Evolutionary conservation across 257 asterid species (phyloP).

Genomic region (Agastache rugosa): DNA sequence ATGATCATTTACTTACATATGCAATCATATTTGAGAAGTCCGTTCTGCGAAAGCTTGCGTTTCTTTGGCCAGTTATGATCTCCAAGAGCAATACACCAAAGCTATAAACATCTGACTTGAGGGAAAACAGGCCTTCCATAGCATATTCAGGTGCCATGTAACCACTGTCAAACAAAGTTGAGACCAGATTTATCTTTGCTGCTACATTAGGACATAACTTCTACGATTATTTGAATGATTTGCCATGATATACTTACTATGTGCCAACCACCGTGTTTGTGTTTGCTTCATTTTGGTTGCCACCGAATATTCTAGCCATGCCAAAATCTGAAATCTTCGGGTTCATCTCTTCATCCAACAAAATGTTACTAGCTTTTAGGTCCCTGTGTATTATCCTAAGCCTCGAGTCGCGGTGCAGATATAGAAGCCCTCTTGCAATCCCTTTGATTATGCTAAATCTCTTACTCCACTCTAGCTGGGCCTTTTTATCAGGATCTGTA

Average conservation of each 20-base stretch:
- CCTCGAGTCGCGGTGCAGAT: slow-evolving; percentile 92
- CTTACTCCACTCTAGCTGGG: slow-evolving; percentile 65
- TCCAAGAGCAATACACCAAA: slow-evolving; percentile 81
- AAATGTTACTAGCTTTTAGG: slow-evolving; percentile 83
- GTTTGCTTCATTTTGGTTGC: slow-evolving; percentile 80
- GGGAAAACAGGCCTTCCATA: slow-evolving; percentile 89
- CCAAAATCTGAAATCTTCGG: slow-evolving; percentile 96
- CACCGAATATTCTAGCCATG: slow-evolving; percentile 90
- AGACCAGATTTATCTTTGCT: not conserved
- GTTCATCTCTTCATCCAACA: slow-evolving; percentile 86
- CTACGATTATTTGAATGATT: slow-evolving; percentile 15
- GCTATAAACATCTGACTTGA: slow-evolving; percentile 90
- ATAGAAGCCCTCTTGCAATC: slow-evolving; percentile 86
- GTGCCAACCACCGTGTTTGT: slow-evolving; percentile 88
- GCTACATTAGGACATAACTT: not conserved
- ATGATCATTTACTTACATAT: slow-evolving; percentile 57
- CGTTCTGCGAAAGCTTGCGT: slow-evolving; percentile 53
- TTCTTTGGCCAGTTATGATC: slow-evolving; percentile 73
- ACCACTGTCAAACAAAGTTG: slow-evolving; percentile 55
- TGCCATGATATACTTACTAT: slow-evolving; percentile 56
- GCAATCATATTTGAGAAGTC: slow-evolving; percentile 63
- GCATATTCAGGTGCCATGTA: slow-evolving; percentile 99
- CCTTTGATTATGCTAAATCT: slow-evolving; percentile 78
- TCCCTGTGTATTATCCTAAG: slow-evolving; percentile 86
- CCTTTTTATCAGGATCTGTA: slow-evolving; percentile 61